These are phyloP conservation scores for Rubia yunnanensis DNA, from an alignment of 257 asterid species.

Conservation along the genomic window DNA sequence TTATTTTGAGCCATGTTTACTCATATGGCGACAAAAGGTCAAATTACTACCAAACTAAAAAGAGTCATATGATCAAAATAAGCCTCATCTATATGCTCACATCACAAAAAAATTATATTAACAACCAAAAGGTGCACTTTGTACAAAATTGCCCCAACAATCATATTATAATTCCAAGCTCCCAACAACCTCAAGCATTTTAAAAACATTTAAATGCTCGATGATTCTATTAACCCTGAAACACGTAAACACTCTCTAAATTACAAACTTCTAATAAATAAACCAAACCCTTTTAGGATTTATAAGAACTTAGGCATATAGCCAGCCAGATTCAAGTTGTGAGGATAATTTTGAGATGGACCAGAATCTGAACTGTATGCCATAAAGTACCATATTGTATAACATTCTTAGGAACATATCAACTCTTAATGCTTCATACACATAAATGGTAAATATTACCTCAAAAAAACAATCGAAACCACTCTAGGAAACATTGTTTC, in stretches of 20 bases:
- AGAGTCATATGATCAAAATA: not conserved
- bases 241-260: not conserved
- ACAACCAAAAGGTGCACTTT: no score
- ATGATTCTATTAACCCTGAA: no score
- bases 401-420: not conserved
- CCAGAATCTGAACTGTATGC: not conserved
- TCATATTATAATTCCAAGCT: no score
- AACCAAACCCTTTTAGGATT: not conserved
- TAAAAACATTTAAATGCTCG: not conserved
- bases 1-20: no score
- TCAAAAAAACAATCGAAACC: no score
- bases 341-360: no score
- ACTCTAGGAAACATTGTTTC: not conserved
- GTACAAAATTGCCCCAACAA: slow-evolving; percentile 1
- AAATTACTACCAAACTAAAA: not conserved
- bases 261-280: no score
- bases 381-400: not conserved
- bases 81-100: not conserved
- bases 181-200: no score
- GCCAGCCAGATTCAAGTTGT: not conserved
- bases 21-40: no score
- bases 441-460: no score
- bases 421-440: not conserved
- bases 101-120: not conserved
- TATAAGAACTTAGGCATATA: no score